Percentiles rank a stretch among this genome's conserved stretches.
These are phyloP conservation scores for Aspergillus bridgeri DNA, from an alignment of 495 filamentous ascomycete species.

Conservation along the genomic window DNA sequence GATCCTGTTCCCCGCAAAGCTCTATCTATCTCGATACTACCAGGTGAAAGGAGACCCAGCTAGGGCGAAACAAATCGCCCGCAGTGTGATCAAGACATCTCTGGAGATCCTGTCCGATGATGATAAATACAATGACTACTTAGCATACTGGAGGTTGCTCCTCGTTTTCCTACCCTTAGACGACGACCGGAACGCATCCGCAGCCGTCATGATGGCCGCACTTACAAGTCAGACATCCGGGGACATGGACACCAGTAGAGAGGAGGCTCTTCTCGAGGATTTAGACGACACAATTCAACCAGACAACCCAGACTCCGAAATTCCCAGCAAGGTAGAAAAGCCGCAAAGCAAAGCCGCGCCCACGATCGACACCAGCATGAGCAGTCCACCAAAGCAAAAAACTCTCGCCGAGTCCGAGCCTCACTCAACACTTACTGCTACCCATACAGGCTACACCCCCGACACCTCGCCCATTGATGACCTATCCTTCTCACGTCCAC, in stretches of 20 bases:
- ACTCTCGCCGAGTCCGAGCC: not conserved
- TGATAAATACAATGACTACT: conserved; percentile 41
- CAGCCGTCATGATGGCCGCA: conserved; percentile 19
- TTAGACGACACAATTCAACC: not conserved
- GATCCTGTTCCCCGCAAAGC: conserved; percentile 16
- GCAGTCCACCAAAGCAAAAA: not conserved
- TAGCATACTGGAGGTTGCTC: conserved; percentile 30
- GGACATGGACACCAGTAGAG: not conserved
- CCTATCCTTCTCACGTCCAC: not conserved
- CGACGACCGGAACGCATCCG: conserved; percentile 22
- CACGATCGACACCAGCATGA: not conserved
- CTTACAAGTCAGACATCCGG: conserved; percentile 9
- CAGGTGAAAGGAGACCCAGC: conserved; percentile 22
- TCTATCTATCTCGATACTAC: conserved; percentile 27
- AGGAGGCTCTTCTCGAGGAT: not conserved
- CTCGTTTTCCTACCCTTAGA: conserved; percentile 24
- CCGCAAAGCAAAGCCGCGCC: not conserved
- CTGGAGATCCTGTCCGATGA: conserved; percentile 43
- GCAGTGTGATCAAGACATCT: conserved; percentile 27
- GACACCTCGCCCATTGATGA: not conserved
- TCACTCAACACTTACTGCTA: not conserved
- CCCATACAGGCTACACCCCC: not conserved
- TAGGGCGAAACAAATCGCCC: conserved; percentile 25
- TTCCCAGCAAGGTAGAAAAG: not conserved
- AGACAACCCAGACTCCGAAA: not conserved